Percentiles rank a stretch among this genome's conserved stretches.
Conservation (phyloP, 768 basidiomycete species). For the Arthromyces matolae region DNA sequence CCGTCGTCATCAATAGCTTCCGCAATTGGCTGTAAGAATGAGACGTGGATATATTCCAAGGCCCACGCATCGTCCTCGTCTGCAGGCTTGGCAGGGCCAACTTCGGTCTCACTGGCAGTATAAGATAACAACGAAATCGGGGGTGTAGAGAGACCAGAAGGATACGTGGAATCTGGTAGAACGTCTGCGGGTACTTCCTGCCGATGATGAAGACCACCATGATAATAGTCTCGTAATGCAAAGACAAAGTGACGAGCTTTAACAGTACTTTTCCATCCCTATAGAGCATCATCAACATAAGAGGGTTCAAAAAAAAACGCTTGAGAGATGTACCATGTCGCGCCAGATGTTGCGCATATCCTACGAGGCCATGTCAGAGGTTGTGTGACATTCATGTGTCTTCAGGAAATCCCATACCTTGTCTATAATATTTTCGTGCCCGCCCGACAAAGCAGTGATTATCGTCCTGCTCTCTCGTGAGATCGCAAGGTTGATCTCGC, state of each 20-base stretch:
- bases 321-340: neutral
- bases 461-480: neutral
- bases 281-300: no score
- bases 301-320: neutral
- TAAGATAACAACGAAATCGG: neutral
- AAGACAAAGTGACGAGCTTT: neutral
- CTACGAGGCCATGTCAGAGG: neutral
- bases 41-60: neutral
- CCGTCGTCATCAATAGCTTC: neutral
- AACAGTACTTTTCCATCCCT: conserved; percentile 1
- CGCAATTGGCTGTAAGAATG: neutral
- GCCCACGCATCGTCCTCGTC: neutral
- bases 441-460: neutral
- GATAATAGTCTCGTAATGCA: neutral
- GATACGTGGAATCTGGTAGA: neutral
- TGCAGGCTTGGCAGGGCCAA: neutral
- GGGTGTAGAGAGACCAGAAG: neutral
- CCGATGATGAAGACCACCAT: no score
- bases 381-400: neutral
- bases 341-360: neutral
- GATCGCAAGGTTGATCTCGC: neutral
- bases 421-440: conserved; percentile 1
- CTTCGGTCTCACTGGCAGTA: neutral
- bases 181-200: no score
- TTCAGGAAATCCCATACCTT: neutral